Base-by-base conservation (phyloP, 805 yeast genomes). In the Pichia deserticola region DNA sequence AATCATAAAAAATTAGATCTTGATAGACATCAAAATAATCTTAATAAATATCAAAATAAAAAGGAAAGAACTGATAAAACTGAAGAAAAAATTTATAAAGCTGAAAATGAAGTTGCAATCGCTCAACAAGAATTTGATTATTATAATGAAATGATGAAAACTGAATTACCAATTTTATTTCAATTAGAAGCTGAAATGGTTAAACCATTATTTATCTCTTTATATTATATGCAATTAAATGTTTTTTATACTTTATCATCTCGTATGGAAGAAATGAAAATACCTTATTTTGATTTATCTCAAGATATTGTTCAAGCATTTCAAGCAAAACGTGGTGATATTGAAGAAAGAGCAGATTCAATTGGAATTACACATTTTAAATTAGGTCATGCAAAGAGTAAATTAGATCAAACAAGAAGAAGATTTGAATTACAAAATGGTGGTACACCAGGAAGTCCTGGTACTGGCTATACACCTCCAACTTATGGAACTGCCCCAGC, bases 151-250 rank as follows among this genome's bases (percentile, higher is more conserved):
- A 81, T 93, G 88, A 75, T 95, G 68, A 92, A 90, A 70, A 79
- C 76, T 37, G 98, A 93, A 67, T 74, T 93, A 53, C 99, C 99
- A 27, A 71, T 86, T 41, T 73, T 93, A 64, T 93, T 93, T 69
- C 81, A 79, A 60, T 74, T 93, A 68, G 97, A 93, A 68, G 86
- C 89, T 5, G 93, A 89, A 60, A 89, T 93, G 64, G 90, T 93
- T 64, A 84, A 82, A 63, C 99, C 99, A 20, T 74, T 93, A 60
- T 93, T 93, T 70, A 93, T 92, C 60, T 84, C 95, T 49, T 84
- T 93, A 68, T 93, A 93, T 71, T 93, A 82, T 75, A 93, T 93
- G 98, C 99, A 93, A 73, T 78, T 93, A 73, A 93, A 93, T 72
- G 89, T 93, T 51, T 93, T 90, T 68, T 93, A 93, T 76, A 89